Evolutionary conservation across 192 early-diverging fungal genomes (phyloP).

Genomic region (Umbelopsis sp.): DNA sequence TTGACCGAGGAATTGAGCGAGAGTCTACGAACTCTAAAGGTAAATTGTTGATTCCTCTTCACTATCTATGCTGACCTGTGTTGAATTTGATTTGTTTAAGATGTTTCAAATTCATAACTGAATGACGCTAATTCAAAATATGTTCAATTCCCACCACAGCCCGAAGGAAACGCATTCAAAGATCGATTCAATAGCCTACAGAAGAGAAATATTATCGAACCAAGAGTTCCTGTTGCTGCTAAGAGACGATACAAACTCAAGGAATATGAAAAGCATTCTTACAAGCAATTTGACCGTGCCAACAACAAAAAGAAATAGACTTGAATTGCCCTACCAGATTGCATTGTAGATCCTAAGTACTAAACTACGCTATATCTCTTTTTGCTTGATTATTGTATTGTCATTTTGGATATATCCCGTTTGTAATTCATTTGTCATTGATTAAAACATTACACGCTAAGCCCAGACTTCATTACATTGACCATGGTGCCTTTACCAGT

Average conservation of each 20-base stretch:
- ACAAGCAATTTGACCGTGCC: slow-evolving; percentile 50
- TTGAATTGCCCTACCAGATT: neutral
- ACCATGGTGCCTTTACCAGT: neutral
- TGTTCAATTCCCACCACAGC: slow-evolving; percentile 31
- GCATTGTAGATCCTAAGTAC: neutral
- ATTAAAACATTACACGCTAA: too few relatives aligned
- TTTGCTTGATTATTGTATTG: neutral
- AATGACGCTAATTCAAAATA: too few relatives aligned
- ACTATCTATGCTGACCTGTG: too few relatives aligned
- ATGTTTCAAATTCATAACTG: too few relatives aligned
- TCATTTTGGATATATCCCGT: neutral
- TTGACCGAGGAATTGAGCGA: slow-evolving; percentile 58
- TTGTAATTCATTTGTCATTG: too few relatives aligned
- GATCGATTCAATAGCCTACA: slow-evolving; percentile 57
- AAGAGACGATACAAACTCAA: slow-evolving; percentile 52
- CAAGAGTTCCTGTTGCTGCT: slow-evolving; percentile 45
- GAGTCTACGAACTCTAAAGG: slow-evolving; percentile 45
- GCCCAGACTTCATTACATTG: neutral
- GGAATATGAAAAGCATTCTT: slow-evolving; percentile 54
- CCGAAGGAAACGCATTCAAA: slow-evolving; percentile 61
- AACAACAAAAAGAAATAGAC: slow-evolving; percentile 27
- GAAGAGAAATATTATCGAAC: slow-evolving; percentile 58
- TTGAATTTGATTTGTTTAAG: too few relatives aligned
- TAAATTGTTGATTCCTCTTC: too few relatives aligned
- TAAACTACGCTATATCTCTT: neutral